These are phyloP conservation scores for Candida ovalis DNA, from an alignment of 805 yeast genomes.

Conservation along the genomic window DNA sequence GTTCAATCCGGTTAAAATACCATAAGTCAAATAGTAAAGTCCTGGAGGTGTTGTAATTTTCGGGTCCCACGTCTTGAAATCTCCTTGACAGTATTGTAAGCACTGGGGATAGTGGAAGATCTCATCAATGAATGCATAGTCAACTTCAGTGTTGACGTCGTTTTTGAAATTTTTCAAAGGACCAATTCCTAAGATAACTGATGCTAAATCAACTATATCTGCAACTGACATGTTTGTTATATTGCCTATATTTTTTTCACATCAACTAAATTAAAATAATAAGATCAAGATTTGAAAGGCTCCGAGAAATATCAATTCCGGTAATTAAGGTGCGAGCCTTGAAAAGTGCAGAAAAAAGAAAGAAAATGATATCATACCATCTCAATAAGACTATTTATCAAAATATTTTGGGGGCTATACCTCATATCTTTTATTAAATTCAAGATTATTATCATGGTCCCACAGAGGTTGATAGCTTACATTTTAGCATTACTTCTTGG, in stretches of 20 bases:
- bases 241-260: no score
- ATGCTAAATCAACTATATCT: background rate
- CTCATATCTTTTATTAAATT: no score
- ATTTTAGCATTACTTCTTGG: background rate
- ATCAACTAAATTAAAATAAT: no score
- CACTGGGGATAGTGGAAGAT: conserved; percentile 84
- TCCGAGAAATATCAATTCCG: no score
- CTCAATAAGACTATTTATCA: no score
- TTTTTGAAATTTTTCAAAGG: conserved; percentile 18
- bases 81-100: conserved; percentile 55
- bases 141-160: conserved; percentile 19
- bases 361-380: no score
- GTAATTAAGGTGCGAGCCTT: no score
- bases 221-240: background rate
- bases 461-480: background rate
- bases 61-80: conserved; percentile 71
- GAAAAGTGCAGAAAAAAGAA: no score
- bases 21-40: conserved; percentile 50
- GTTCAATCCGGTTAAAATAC: conserved; percentile 30
- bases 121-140: conserved; percentile 61
- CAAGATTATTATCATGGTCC: background rate
- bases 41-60: conserved; percentile 99
- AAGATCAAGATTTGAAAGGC: no score
- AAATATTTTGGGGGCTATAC: no score
- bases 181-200: conserved; percentile 9